A percentile compares a stretch with the other conserved stretches of the same genome.
Evolutionary conservation across 2,329 filamentous ascomycete genomes (phyloP).

Genomic region (Chrysoporthe deuterocubensis): DNA sequence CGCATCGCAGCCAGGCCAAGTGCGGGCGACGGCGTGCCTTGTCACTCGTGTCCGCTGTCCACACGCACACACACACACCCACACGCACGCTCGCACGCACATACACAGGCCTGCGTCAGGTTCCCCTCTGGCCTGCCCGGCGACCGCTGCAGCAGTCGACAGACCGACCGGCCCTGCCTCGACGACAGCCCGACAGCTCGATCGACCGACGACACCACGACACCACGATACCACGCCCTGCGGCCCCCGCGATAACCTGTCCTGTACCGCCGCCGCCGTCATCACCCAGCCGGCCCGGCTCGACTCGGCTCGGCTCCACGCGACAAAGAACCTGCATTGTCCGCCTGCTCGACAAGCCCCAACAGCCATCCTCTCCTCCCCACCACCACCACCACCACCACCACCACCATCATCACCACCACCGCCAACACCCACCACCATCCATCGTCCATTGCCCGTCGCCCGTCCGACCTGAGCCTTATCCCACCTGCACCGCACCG

Average conservation of each 20-base stretch:
- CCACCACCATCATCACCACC: too few relatives aligned
- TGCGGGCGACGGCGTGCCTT: too few relatives aligned
- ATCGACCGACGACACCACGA: too few relatives aligned
- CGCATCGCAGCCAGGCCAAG: neutral
- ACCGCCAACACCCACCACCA: too few relatives aligned
- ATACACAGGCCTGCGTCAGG: too few relatives aligned
- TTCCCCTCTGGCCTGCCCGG: too few relatives aligned
- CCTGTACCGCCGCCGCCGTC: neutral
- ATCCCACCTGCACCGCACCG: neutral
- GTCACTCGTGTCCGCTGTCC: too few relatives aligned
- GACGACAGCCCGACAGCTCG: too few relatives aligned
- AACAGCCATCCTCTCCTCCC: neutral
- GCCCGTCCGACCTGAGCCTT: neutral
- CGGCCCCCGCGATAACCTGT: neutral
- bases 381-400: neutral
- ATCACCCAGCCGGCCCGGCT: neutral
- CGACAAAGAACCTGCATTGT: slow-evolving; percentile 1
- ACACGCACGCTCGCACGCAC: too few relatives aligned
- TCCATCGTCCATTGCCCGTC: neutral
- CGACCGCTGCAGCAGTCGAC: too few relatives aligned
- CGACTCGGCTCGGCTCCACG: neutral
- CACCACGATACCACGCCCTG: neutral
- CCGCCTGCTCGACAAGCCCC: neutral
- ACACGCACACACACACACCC: too few relatives aligned
- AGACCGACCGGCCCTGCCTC: too few relatives aligned